A percentile compares a stretch with the other conserved stretches of the same genome.
Conservation (phyloP, 2,329 filamentous ascomycete species). For the Cladosporium sphaerospermum region DNA sequence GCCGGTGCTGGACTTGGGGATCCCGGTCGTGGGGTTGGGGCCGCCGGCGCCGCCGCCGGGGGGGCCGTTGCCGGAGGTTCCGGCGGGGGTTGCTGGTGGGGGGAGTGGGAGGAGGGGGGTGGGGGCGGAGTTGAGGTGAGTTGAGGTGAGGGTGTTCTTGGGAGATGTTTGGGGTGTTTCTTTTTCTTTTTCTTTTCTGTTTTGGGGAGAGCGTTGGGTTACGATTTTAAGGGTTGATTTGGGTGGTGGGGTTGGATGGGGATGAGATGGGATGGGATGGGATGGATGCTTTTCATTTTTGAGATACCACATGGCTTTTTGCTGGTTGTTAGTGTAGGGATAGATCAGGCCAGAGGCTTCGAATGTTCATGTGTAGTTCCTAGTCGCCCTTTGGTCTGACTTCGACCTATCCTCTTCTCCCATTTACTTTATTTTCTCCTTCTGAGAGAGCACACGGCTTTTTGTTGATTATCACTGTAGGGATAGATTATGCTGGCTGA, state of each 20-base stretch:
- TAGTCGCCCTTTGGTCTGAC: too few relatives aligned
- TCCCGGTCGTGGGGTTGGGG: constrained; percentile 36
- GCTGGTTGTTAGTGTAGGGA: too few relatives aligned
- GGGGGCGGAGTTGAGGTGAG: background rate
- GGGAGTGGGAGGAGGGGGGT: background rate
- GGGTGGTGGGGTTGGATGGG: too few relatives aligned
- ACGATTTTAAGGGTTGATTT: too few relatives aligned
- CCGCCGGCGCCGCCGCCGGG: constrained; percentile 40
- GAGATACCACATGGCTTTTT: too few relatives aligned
- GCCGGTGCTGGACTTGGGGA: constrained; percentile 25
- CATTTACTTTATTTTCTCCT: background rate
- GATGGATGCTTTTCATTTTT: too few relatives aligned
- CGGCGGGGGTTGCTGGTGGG: constrained; percentile 10
- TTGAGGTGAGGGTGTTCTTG: background rate
- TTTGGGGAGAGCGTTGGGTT: too few relatives aligned
- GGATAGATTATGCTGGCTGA: too few relatives aligned
- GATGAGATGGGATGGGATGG: too few relatives aligned
- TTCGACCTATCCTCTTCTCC: background rate
- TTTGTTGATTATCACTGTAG: too few relatives aligned
- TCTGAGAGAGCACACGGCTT: background rate
- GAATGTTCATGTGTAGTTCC: background rate
- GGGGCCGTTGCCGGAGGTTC: constrained; percentile 39
- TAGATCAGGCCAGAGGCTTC: too few relatives aligned
- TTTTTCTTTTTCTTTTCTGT: background rate
- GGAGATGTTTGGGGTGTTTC: background rate